phyloP scores from a whole-genome alignment of 2,329 filamentous ascomycete genomes.

The Diplocarpon mali region DNA sequence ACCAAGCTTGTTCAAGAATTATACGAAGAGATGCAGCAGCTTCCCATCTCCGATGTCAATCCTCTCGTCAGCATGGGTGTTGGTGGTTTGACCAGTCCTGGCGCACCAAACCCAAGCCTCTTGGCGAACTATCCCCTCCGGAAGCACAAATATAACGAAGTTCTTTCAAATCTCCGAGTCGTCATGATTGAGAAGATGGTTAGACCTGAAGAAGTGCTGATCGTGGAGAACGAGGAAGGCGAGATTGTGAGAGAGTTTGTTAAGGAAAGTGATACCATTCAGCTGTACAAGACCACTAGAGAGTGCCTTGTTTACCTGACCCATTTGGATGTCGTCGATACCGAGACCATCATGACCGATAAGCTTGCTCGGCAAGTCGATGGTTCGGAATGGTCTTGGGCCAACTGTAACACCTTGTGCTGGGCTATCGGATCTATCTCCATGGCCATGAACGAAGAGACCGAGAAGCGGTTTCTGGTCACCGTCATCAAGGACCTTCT shows the following conservation, averaged over 20 bases:
- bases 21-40: constrained; percentile 96
- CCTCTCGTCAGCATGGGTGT: constrained; percentile 73
- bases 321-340: constrained; percentile 93
- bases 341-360: constrained; percentile 98
- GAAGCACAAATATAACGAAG: constrained; percentile 96
- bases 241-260: constrained; percentile 99
- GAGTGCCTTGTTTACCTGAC: constrained; percentile 96
- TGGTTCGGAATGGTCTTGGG: constrained; percentile 95
- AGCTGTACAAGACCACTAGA: constrained; percentile 96
- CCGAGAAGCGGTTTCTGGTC: constrained; percentile 94
- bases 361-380: constrained; percentile 94
- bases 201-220: constrained; percentile 89
- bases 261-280: constrained; percentile 97
- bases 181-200: constrained; percentile 99
- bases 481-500: constrained; percentile 98
- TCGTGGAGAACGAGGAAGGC: constrained; percentile 99
- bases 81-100: constrained; percentile 60
- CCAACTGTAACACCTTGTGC: constrained; percentile 98
- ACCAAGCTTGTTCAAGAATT: constrained; percentile 95
- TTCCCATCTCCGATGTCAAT: constrained; percentile 88
- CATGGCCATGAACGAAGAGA: constrained; percentile 98
- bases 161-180: constrained; percentile 83
- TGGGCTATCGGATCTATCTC: constrained; percentile 99
- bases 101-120: constrained; percentile 74
- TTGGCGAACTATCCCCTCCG: constrained; percentile 84